These are phyloP conservation scores for Arabidopsis suecica DNA, from an alignment of 345 rosid species.

Conservation along the genomic window DNA sequence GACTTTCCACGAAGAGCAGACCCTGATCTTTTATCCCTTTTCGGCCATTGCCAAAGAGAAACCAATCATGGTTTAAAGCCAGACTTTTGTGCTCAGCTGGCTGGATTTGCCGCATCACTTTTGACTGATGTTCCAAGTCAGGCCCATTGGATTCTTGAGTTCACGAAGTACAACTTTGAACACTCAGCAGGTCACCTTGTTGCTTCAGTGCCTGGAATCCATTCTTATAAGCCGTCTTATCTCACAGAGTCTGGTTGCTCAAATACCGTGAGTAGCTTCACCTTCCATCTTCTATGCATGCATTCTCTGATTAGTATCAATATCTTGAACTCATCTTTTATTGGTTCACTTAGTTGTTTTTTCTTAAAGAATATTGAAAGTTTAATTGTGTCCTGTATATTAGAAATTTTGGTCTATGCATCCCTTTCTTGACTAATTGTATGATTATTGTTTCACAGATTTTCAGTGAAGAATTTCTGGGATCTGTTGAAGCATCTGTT, in stretches of 20 bases:
- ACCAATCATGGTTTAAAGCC: conserved; percentile 49
- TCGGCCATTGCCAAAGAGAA: conserved; percentile 51
- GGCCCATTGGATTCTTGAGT: conserved; percentile 78
- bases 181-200: conserved; percentile 72
- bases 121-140: conserved; percentile 80
- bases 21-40: conserved; percentile 75
- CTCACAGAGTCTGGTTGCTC: conserved; percentile 43
- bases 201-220: conserved; percentile 87
- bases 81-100: conserved; percentile 89
- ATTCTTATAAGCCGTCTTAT: conserved; percentile 56
- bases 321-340: conserved; percentile 12
- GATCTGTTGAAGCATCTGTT: conserved; percentile 77
- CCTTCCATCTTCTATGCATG: not conserved
- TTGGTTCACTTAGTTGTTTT: conserved; percentile 9
- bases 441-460: conserved; percentile 37
- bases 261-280: conserved; percentile 48
- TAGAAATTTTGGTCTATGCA: conserved; percentile 15
- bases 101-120: conserved; percentile 86
- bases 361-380: not conserved
- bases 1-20: conserved; percentile 75
- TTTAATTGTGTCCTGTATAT: conserved; percentile 24
- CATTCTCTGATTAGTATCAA: conserved; percentile 9
- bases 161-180: conserved; percentile 78
- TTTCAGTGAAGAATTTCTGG: conserved; percentile 51
- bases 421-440: conserved; percentile 22